Conservation (phyloP, 768 basidiomycete genomes). For the Leucocoprinus birnbaumii region DNA sequence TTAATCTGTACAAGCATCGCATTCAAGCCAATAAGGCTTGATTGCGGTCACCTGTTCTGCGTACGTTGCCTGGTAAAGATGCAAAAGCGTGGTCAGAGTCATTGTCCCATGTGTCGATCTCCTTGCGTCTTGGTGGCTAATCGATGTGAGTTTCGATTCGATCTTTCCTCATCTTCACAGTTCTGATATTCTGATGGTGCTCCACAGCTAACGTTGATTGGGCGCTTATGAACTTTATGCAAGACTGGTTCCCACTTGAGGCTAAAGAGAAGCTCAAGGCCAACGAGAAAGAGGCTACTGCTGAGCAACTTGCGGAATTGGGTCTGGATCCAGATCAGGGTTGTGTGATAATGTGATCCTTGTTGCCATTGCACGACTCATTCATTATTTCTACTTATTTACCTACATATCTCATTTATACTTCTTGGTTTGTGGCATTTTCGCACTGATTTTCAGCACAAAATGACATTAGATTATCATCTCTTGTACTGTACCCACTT, state of each 20-base stretch:
- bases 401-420: no score
- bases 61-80: conserved; percentile 86
- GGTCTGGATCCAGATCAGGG: conserved; percentile 48
- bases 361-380: no score
- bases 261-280: conserved; percentile 67
- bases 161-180: background rate
- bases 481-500: no score
- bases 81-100: conserved; percentile 72
- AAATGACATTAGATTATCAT: no score
- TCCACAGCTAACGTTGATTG: conserved; percentile 71
- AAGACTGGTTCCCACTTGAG: conserved; percentile 90
- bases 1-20: conserved; percentile 88
- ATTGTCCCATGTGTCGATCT: conserved; percentile 86
- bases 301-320: conserved; percentile 66
- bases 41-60: conserved; percentile 79
- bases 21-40: conserved; percentile 86
- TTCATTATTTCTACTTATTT: no score
- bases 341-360: conserved; percentile 40
- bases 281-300: conserved; percentile 71
- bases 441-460: no score
- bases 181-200: no score
- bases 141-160: conserved; percentile 51
- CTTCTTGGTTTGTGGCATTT: no score
- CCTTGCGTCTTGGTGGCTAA: conserved; percentile 76
- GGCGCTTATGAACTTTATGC: conserved; percentile 82